These are phyloP conservation scores for Dissophora globulifera DNA, from an alignment of 192 early-diverging fungal genomes.

Conservation along the genomic window DNA sequence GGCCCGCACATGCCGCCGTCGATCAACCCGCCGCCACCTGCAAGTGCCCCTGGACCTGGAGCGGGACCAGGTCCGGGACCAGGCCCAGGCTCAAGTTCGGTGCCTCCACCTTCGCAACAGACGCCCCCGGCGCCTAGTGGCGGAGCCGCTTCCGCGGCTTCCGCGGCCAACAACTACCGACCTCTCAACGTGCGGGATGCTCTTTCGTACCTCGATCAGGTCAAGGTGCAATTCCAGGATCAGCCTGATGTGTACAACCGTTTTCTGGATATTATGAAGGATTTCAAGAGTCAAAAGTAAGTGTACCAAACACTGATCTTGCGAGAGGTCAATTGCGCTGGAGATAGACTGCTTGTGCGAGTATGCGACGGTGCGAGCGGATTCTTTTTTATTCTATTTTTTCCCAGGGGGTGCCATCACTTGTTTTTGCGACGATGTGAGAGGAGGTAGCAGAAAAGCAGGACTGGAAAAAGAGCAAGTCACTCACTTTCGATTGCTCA, in stretches of 20 bases:
- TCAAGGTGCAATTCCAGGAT: conserved; percentile 92
- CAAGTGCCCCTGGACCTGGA: conserved; percentile 10
- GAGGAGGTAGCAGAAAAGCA: too few species aligned
- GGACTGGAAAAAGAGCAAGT: conserved; percentile 1
- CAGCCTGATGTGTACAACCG: conserved; percentile 97
- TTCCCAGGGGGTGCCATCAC: too few species aligned
- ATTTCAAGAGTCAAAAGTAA: conserved; percentile 96
- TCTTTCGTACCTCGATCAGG: conserved; percentile 94
- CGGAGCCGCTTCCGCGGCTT: conserved; percentile 27
- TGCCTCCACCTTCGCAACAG: conserved; percentile 32
- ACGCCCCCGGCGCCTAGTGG: conserved; percentile 30
- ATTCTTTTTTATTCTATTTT: too few species aligned
- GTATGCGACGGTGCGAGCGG: too few species aligned
- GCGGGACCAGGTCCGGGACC: conserved; percentile 17
- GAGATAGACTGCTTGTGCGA: too few species aligned
- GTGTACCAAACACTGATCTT: too few species aligned
- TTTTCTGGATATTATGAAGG: conserved; percentile 99
- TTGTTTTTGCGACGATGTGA: too few species aligned
- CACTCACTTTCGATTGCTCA: background rate
- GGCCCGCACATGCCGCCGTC: conserved; percentile 46
- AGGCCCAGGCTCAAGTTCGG: conserved; percentile 9
- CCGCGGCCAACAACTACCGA: conserved; percentile 50
- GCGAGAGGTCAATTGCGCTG: too few species aligned
- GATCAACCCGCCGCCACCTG: conserved; percentile 45
- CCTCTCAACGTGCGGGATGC: conserved; percentile 94